These are phyloP conservation scores for Cyphellophora attinorum DNA, from an alignment of 2,329 filamentous ascomycete genomes.

Conservation along the genomic window DNA sequence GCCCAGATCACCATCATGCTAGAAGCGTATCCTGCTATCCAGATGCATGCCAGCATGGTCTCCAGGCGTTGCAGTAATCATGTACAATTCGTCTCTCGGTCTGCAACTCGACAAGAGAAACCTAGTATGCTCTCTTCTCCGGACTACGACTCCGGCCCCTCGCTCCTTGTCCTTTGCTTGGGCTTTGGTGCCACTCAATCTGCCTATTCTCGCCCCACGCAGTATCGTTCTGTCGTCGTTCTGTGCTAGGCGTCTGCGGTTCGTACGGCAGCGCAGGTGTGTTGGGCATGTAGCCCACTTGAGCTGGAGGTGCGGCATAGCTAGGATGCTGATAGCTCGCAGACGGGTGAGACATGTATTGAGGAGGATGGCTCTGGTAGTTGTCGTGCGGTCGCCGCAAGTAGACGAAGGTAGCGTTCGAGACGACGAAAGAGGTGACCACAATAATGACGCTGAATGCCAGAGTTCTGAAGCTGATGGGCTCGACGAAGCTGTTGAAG, in stretches of 20 bases:
- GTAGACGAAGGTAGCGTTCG: conserved; percentile 18
- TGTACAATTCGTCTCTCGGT: too few relatives aligned
- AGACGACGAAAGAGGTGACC: conserved; percentile 15
- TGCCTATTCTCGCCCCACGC: conserved; percentile 15
- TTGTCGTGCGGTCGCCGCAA: conserved; percentile 16
- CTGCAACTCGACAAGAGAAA: too few relatives aligned
- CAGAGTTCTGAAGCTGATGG: conserved; percentile 77
- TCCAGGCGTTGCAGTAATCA: too few relatives aligned
- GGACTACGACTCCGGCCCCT: conserved; percentile 15
- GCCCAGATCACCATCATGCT: too few relatives aligned
- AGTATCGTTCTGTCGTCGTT: neutral
- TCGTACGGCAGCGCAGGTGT: conserved; percentile 11
- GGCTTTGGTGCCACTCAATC: conserved; percentile 17
- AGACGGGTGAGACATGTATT: neutral
- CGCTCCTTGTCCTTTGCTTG: conserved; percentile 16
- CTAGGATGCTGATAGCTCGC: neutral
- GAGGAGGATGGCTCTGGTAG: conserved; percentile 2
- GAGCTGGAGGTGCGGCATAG: neutral
- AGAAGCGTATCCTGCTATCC: too few relatives aligned
- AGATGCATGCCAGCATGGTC: too few relatives aligned
- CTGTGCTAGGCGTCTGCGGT: conserved; percentile 5
- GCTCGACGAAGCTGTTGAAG: conserved; percentile 85
- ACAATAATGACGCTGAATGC: conserved; percentile 16
- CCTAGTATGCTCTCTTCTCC: conserved; percentile 18
- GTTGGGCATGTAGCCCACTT: conserved; percentile 9